A percentile compares a stretch with the other conserved stretches of the same genome.
phyloP scores from a whole-genome alignment of 2,329 filamentous ascomycete genomes.

The Ramularia collo-cygni region DNA sequence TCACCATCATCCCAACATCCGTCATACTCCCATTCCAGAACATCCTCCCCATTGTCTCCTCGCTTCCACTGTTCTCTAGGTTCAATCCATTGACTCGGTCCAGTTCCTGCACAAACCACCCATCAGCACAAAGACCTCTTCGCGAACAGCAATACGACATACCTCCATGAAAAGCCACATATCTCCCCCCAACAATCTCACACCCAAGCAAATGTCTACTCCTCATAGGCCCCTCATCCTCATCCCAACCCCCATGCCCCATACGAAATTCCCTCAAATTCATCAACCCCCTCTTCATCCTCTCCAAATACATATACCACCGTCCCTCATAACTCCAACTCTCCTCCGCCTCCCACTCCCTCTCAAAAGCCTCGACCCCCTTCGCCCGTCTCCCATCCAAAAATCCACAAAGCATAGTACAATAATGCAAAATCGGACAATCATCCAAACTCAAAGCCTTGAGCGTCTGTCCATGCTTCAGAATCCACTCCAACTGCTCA shows the following conservation, averaged over 20 bases:
- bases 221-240: neutral
- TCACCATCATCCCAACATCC: neutral
- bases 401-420: neutral
- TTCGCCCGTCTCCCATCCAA: neutral
- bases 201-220: neutral
- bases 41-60: neutral
- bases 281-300: conserved; percentile 1
- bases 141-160: neutral
- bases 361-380: neutral
- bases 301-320: conserved; percentile 9
- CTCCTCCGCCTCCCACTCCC: neutral
- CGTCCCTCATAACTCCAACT: conserved; percentile 6
- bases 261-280: conserved; percentile 8
- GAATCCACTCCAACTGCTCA: conserved; percentile 44
- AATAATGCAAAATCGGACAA: conserved; percentile 28
- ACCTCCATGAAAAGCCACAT: neutral
- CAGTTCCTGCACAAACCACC: too few species aligned
- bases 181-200: neutral
- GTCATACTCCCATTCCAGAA: neutral
- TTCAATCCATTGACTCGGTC: too few species aligned
- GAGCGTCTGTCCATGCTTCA: conserved; percentile 34
- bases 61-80: too few species aligned
- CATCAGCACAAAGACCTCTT: too few species aligned
- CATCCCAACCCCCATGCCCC: neutral
- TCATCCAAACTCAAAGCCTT: conserved; percentile 39